Base-by-base conservation (phyloP, 2,329 filamentous ascomycete species). In the Penicillium sp. region DNA sequence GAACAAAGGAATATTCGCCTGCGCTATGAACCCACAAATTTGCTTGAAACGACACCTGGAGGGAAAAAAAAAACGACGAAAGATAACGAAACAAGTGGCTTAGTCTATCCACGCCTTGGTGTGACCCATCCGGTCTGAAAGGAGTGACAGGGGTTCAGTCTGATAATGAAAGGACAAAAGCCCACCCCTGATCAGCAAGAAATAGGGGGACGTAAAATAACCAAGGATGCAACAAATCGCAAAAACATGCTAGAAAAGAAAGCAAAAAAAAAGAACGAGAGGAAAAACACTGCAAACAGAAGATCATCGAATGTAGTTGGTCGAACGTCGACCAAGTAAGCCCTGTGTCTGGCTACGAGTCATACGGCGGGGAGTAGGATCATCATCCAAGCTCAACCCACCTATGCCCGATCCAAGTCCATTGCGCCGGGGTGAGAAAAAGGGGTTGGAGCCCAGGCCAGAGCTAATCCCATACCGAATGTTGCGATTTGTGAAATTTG, bases 341-440 rank as follows among this genome's bases (percentile, higher is more conserved):
- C n/a, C 63, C 58, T 69, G 64, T 18, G 67, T 68, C 58, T 73
- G 70, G 56, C 70, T 73, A 26, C 70, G 65, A 3, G 70, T 73
- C 49, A 71, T 61, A 34, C 70, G 70, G n/a, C 68, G 67, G 40
- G 60, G 50, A 35, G 55, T 50, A 30, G 69, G 67, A 18, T 61
- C 55, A 53, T 73, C 70, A 13, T 72, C 70, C 13, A 73, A 61
- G 53, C 70, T 73, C 19, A 73, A 54, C 0, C 69, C 64, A 1
- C 67, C 64, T 7, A 73, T 61, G 7, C 69, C 69, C 14, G 69
- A 64, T 2, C 69, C 67, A n/a, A 72, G 65, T 41, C 68, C 69
- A 34, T 55, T 63, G 4, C 68, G 66, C 44, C 61, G 62, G 7
- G 69, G 69, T 10, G 70, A 71, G 46, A 66, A 70, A 4, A 64